Evolutionary conservation across 164 flowering plant genomes (phyloP), one percentile per base, ranked within the genome.

Genomic region (Vitis riparia): DNA sequence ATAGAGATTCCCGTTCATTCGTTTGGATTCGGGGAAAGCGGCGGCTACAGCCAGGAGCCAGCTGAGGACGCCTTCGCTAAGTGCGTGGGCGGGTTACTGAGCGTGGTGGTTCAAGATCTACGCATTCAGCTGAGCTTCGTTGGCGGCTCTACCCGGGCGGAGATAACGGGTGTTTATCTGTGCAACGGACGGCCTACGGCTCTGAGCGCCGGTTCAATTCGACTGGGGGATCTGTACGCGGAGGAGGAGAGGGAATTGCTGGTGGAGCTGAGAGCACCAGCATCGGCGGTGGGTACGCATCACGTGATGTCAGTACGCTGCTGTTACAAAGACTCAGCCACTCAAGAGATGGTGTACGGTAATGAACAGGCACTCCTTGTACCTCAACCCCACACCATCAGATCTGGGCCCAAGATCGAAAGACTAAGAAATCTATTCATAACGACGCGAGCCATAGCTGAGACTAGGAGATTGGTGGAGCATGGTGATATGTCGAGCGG

Each of bases 31-130:
- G 90, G 90, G 0, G 55, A 63, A 13, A 77, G 61, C 61, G 77
- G 77, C 55, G 69, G 84, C 60, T 76, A 66, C 59, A 65, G 76
- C 59, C 65, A 67, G 53, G 88, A 81, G 73, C 90, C 92, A 44
- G 84, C 88, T 0, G 97, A 87, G 78, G 94, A 91, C 68, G 92
- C 93, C 1, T 89, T 93, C 65, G 84, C 95, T 2, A 89, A 86
- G 65, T 86, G 97, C 74, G 92, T 95, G 0, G 93, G 97, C 2
- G 97, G 97, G 3, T 65, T 96, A 17, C 65, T 93, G 32, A 91
- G 97, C 73, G 98, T 96, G 2, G 99, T 92, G 32, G 91, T 85
- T 2, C 97, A 87, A 51, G 98, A 96, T 49, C 78, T 92, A 13
- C 69, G 86, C 9, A 68, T 96, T 59, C 91, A 88, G 78, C 76